Evolutionary conservation across 179 eudicot species (phyloP).

Genomic region (Drosera spatulata): DNA sequence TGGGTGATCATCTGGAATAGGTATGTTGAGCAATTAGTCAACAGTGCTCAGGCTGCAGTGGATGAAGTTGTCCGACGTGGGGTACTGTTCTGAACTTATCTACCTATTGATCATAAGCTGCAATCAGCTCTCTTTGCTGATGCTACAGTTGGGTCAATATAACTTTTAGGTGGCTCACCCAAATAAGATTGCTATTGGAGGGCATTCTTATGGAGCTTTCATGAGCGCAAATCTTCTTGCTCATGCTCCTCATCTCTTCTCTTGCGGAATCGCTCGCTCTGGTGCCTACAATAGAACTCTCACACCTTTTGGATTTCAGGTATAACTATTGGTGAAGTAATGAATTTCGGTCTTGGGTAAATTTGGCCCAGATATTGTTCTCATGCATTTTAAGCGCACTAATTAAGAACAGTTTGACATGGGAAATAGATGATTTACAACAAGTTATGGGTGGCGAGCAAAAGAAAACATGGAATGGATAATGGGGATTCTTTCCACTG

Average conservation of each 20-base stretch:
- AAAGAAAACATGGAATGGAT: too few species aligned
- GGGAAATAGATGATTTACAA: too few species aligned
- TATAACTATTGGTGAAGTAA: conserved; percentile 8
- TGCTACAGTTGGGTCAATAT: conserved; percentile 3
- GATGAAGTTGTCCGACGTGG: conserved; percentile 87
- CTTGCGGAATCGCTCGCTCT: conserved; percentile 93
- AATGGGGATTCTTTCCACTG: too few species aligned
- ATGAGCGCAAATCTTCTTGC: conserved; percentile 97
- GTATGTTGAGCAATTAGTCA: conserved; percentile 89
- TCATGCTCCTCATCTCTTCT: conserved; percentile 94
- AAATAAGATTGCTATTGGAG: conserved; percentile 85
- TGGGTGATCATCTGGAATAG: conserved; percentile 25
- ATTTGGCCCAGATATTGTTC: not conserved
- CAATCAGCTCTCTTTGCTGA: not conserved
- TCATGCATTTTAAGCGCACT: too few species aligned
- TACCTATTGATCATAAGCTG: not conserved
- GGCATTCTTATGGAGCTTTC: conserved; percentile 98
- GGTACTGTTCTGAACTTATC: conserved; percentile 31
- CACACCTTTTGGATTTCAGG: conserved; percentile 99
- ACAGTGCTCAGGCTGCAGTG: conserved; percentile 97
- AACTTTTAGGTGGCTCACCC: conserved; percentile 83
- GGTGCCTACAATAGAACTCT: conserved; percentile 98
- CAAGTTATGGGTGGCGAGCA: too few species aligned
- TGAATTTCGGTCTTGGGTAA: not conserved
- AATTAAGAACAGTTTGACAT: too few species aligned